These are phyloP conservation scores for Fusarium sp. DNA, from an alignment of 2,329 filamentous ascomycete species.

Conservation along the genomic window DNA sequence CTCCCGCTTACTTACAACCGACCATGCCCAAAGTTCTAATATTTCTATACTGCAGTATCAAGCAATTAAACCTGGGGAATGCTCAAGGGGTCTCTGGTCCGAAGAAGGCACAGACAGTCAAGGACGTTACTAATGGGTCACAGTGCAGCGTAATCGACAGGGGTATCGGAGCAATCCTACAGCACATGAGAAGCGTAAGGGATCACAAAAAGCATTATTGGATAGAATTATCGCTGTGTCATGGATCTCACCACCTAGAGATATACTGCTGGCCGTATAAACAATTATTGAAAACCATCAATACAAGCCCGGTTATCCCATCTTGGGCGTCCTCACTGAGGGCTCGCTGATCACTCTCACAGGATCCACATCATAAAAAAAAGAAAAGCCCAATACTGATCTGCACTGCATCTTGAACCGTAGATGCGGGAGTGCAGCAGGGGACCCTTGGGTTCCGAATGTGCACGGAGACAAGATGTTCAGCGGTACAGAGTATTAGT, in stretches of 20 bases:
- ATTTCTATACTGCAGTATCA: background rate
- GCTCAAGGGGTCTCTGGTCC: slow-evolving; percentile 32
- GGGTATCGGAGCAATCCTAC: slow-evolving; percentile 35
- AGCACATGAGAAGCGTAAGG: slow-evolving; percentile 8
- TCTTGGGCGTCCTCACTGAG: background rate
- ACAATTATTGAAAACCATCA: background rate
- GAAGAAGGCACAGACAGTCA: slow-evolving; percentile 23
- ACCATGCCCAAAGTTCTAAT: background rate
- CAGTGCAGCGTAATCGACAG: slow-evolving; percentile 34
- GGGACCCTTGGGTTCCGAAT: slow-evolving; percentile 23
- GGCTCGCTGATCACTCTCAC: slow-evolving; percentile 15
- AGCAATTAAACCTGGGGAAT: slow-evolving; percentile 44
- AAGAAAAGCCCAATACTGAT: slow-evolving; percentile 29
- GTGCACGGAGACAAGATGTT: slow-evolving; percentile 16
- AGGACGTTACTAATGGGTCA: slow-evolving; percentile 17
- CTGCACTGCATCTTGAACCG: slow-evolving; percentile 37
- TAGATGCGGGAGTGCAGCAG: slow-evolving; percentile 30
- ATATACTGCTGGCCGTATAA: background rate
- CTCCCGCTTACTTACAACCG: slow-evolving; percentile 15
- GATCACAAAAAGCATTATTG: slow-evolving; percentile 14
- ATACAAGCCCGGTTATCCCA: background rate
- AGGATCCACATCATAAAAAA: slow-evolving; percentile 14
- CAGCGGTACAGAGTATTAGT: background rate
- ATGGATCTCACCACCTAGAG: slow-evolving; percentile 3
- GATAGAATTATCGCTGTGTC: background rate